These are phyloP conservation scores for Coemansia sp. DNA, from an alignment of 192 early-diverging fungal genomes.

Conservation along the genomic window DNA sequence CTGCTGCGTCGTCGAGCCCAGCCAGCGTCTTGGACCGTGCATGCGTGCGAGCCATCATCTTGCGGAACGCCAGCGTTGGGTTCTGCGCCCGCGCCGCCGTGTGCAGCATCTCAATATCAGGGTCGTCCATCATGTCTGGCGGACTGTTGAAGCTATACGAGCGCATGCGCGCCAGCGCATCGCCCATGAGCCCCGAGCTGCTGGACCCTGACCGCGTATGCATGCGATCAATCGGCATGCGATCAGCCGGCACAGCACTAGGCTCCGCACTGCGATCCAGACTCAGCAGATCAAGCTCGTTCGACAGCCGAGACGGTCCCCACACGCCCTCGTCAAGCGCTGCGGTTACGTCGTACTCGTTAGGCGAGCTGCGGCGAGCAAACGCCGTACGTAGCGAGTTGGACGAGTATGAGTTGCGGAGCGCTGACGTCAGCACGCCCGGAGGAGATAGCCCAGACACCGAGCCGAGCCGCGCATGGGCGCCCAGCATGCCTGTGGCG, in stretches of 20 bases:
- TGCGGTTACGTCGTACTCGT: slow-evolving; percentile 7
- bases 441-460: slow-evolving; percentile 23
- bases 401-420: slow-evolving; percentile 55
- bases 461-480: slow-evolving; percentile 39
- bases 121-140: slow-evolving; percentile 34
- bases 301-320: slow-evolving; percentile 48
- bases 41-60: slow-evolving; percentile 54
- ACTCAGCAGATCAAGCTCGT: slow-evolving; percentile 39
- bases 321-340: slow-evolving; percentile 49
- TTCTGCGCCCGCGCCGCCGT: slow-evolving; percentile 51
- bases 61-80: slow-evolving; percentile 48
- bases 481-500: slow-evolving; percentile 45
- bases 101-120: slow-evolving; percentile 52
- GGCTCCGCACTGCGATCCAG: slow-evolving; percentile 13
- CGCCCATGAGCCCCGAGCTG: slow-evolving; percentile 13
- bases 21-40: slow-evolving; percentile 52
- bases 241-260: slow-evolving; percentile 1
- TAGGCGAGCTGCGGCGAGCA: slow-evolving; percentile 38
- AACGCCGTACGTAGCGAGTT: slow-evolving; percentile 49
- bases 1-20: not conserved
- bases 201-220: slow-evolving; percentile 8
- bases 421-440: slow-evolving; percentile 27
- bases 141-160: slow-evolving; percentile 56
- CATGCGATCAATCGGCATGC: not conserved
- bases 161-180: slow-evolving; percentile 36